phyloP scores from a whole-genome alignment of 2,329 filamentous ascomycete genomes.

The Cadophora sp. region DNA sequence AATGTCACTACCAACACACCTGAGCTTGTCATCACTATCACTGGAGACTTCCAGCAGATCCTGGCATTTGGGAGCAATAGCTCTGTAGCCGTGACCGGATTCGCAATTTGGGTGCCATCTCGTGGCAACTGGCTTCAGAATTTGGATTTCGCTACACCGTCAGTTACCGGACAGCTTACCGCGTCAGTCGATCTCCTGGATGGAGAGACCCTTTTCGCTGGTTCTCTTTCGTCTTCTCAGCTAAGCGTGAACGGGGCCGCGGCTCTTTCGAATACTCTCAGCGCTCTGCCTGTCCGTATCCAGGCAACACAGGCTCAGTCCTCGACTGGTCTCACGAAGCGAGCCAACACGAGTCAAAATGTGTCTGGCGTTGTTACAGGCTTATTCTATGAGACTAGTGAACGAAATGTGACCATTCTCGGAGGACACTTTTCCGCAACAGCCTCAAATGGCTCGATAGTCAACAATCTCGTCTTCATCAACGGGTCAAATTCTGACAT shows the following conservation, averaged over 20 bases:
- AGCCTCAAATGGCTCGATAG: slow-evolving; percentile 69
- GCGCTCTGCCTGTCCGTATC: slow-evolving; percentile 64
- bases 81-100: slow-evolving; percentile 70
- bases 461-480: slow-evolving; percentile 84
- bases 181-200: slow-evolving; percentile 69
- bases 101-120: slow-evolving; percentile 92
- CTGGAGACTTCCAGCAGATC: slow-evolving; percentile 79
- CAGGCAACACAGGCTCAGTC: slow-evolving; percentile 47
- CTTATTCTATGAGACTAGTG: slow-evolving; percentile 73
- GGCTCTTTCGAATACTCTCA: slow-evolving; percentile 62
- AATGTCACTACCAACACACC: slow-evolving; percentile 74
- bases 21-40: slow-evolving; percentile 80
- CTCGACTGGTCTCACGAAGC: slow-evolving; percentile 52
- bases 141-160: slow-evolving; percentile 67
- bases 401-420: slow-evolving; percentile 83
- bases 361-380: slow-evolving; percentile 77
- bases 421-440: slow-evolving; percentile 84
- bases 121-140: slow-evolving; percentile 87
- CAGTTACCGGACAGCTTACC: slow-evolving; percentile 75
- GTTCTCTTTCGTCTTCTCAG: slow-evolving; percentile 80
- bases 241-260: slow-evolving; percentile 76
- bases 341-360: slow-evolving; percentile 51
- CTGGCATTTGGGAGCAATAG: slow-evolving; percentile 69
- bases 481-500: slow-evolving; percentile 73
- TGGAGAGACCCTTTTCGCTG: slow-evolving; percentile 75